These are phyloP conservation scores for Pseudozyma hubeiensis DNA, from an alignment of 1,284 basidiomycete genomes.

Conservation along the genomic window DNA sequence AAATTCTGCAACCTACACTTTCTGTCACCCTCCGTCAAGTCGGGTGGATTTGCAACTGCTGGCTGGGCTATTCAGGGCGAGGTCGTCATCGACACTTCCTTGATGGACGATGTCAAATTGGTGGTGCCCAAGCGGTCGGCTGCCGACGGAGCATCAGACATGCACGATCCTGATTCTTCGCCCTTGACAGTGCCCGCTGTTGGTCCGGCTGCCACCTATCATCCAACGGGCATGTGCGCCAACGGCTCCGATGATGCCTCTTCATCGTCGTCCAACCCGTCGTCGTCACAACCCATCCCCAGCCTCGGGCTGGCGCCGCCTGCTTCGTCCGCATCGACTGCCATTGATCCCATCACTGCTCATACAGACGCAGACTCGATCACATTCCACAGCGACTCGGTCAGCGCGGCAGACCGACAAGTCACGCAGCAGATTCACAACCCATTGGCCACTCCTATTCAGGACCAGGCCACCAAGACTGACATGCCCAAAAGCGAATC, in stretches of 20 bases:
- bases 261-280: conserved; percentile 3
- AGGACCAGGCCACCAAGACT: conserved; percentile 12
- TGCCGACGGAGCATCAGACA: background rate
- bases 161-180: conserved; percentile 18
- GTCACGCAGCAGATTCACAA: conserved; percentile 14
- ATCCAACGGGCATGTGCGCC: conserved; percentile 22
- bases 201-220: conserved; percentile 13
- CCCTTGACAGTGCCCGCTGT: conserved; percentile 31
- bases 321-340: conserved; percentile 5
- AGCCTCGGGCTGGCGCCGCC: background rate
- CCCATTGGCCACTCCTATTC: conserved; percentile 12
- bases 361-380: conserved; percentile 15
- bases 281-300: conserved; percentile 6
- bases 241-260: conserved; percentile 5
- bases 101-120: conserved; percentile 77
- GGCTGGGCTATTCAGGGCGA: conserved; percentile 88
- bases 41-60: conserved; percentile 87
- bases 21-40: conserved; percentile 83
- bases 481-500: conserved; percentile 14
- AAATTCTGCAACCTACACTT: conserved; percentile 76
- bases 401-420: conserved; percentile 20
- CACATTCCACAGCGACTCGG: conserved; percentile 19
- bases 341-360: conserved; percentile 24
- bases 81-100: conserved; percentile 81
- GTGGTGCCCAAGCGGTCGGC: conserved; percentile 71